Conservation (phyloP, 75 land plant genomes). For the Selaginella tamariscina region DNA sequence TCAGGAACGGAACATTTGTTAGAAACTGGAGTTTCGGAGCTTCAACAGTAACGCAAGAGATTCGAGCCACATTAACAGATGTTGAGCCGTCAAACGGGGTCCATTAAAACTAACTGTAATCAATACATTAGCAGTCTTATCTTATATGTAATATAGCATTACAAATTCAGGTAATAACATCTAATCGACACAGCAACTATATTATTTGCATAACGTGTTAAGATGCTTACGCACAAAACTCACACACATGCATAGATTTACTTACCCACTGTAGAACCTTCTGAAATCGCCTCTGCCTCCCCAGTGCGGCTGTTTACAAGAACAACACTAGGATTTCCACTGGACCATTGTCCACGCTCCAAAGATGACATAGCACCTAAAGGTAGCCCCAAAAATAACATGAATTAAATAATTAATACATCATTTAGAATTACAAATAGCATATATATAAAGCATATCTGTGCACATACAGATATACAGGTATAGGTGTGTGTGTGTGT, state of each 20-base stretch:
- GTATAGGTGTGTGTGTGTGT: too few species aligned
- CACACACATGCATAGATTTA: not conserved
- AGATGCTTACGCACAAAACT: too few species aligned
- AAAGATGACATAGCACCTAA: constrained; percentile 25
- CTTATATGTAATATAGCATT: too few species aligned
- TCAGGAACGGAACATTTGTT: constrained; percentile 58
- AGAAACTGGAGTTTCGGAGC: constrained; percentile 28
- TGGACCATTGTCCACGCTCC: constrained; percentile 58
- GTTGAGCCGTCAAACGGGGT: constrained; percentile 54
- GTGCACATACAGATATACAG: too few species aligned
- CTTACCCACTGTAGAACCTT: constrained; percentile 59
- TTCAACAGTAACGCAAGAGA: constrained; percentile 34
- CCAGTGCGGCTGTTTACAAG: constrained; percentile 46
- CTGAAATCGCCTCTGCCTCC: constrained; percentile 52
- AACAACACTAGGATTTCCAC: constrained; percentile 48
- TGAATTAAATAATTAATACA: not conserved
- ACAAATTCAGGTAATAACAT: not conserved
- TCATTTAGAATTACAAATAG: too few species aligned
- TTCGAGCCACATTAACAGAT: constrained; percentile 38
- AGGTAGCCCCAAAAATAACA: not conserved
- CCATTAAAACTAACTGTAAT: constrained; percentile 47
- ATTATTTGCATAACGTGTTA: not conserved
- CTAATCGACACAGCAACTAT: not conserved
- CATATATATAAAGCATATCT: too few species aligned
- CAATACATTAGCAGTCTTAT: too few species aligned